Base-by-base conservation (phyloP, 768 basidiomycete species). In the Kwoniella heveanensis region DNA sequence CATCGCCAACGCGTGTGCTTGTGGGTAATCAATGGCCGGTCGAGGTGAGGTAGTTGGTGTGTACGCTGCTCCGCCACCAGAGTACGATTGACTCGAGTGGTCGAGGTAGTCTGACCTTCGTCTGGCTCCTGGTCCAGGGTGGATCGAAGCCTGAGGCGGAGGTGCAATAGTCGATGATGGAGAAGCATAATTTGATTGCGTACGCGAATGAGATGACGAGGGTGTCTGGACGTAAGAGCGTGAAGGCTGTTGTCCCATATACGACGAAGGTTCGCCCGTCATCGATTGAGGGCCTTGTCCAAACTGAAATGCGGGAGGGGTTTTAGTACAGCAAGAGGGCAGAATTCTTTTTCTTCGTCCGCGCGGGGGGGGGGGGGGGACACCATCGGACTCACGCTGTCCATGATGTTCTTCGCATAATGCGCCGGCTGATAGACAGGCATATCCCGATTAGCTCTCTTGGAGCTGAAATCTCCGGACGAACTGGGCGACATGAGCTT, bases 141-240 rank as follows among this genome's bases (percentile, higher is more conserved):
- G 91, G 66, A 92, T 87, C 27, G 92, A 91, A 10, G 90, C 91
- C 77, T 87, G 88, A 1, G 92, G 92, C 12, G 91, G 92, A 0
- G 89, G 84, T 0, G 89, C 82, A 79, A 79, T 73, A 57, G 65
- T 85, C 82, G 76, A 81, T 78, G 36, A 85, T 25, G 54, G 61
- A 69, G 59, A 66, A 10, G 54, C 47, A 39, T 64, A 64, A 10
- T 51, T 57, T n/a, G 62, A 64, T 63, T 82, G 25, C 57, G 64
- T 15, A 62, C 67, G 50, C 25, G 61, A 53, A 39, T 75, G 66
- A 13, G 60, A 29, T 24, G 67, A 54, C 50, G 67, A n/a, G 57
- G 66, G 52, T 29, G 67, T 51, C 30, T 66, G 36, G 19, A 63
- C 60, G 65, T 65, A 62, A 13, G 58, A 39, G 22, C 70, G 62